Evolutionary conservation across 176 grass and related monocot genomes (phyloP).

Genomic region (Eremochloa ophiuroides): DNA sequence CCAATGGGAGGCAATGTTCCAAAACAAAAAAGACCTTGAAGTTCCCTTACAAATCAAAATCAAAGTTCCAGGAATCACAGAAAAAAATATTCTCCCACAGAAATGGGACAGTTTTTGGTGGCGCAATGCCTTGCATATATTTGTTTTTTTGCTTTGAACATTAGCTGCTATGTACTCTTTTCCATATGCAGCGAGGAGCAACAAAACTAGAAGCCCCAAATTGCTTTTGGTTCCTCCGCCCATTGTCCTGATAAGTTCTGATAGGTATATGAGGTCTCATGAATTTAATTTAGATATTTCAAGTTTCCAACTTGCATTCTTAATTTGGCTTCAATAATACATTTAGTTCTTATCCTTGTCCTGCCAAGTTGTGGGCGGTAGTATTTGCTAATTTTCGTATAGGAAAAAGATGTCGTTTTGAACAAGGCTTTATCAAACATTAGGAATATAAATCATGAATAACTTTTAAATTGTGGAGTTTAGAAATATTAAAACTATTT

Average conservation of each 20-base stretch:
- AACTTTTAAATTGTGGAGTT: too few relatives aligned
- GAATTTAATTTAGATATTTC: constrained; percentile 9
- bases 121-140: constrained; percentile 2
- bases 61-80: constrained; percentile 14
- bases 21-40: constrained; percentile 28
- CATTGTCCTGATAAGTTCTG: constrained; percentile 13
- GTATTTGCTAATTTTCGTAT: neutral
- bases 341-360: neutral
- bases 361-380: neutral
- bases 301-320: constrained; percentile 31
- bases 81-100: constrained; percentile 24
- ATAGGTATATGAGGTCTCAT: neutral
- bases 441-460: too few relatives aligned
- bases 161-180: constrained; percentile 37
- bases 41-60: constrained; percentile 40
- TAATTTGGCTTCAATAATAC: constrained; percentile 21
- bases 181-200: constrained; percentile 36
- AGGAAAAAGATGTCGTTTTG: too few relatives aligned
- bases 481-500: too few relatives aligned
- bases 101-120: constrained; percentile 26
- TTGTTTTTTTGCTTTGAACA: constrained; percentile 21
- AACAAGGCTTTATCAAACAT: too few relatives aligned
- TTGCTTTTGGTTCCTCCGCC: constrained; percentile 30
- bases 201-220: constrained; percentile 42
- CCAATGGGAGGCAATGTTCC: constrained; percentile 28